phyloP scores from a whole-genome alignment of 805 yeast species.

The Starmerella davenportii region DNA sequence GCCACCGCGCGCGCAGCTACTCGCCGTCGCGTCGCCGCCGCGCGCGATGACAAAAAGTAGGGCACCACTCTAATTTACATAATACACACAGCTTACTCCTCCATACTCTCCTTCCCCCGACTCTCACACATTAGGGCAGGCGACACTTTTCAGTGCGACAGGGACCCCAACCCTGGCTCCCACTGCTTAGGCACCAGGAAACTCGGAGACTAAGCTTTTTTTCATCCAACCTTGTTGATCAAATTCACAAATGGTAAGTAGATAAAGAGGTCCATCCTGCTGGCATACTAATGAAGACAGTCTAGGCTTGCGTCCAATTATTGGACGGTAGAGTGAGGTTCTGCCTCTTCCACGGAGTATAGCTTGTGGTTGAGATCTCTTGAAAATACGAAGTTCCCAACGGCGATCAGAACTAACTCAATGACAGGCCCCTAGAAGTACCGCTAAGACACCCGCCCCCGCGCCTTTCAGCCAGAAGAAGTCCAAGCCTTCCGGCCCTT shows the following conservation, averaged over 20 bases:
- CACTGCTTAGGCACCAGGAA: too few relatives aligned
- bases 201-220: background rate
- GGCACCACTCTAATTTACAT: too few relatives aligned
- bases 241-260: background rate
- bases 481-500: conserved; percentile 31
- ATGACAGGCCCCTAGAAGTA: conserved; percentile 41
- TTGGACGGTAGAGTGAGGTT: conserved; percentile 12
- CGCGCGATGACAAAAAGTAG: too few relatives aligned
- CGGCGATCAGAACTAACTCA: conserved; percentile 11
- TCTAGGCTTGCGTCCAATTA: background rate
- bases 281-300: background rate
- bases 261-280: background rate
- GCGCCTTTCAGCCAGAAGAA: conserved; percentile 27
- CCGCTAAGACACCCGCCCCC: conserved; percentile 97
- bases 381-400: background rate
- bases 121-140: too few relatives aligned
- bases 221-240: background rate
- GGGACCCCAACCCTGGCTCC: too few relatives aligned
- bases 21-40: too few relatives aligned
- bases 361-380: conserved; percentile 17
- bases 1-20: too few relatives aligned
- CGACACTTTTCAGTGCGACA: too few relatives aligned
- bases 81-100: too few relatives aligned
- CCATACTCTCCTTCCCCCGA: too few relatives aligned
- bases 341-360: conserved; percentile 18